These are phyloP conservation scores for Quercus dentata DNA, from an alignment of 306 rosid species.

Conservation along the genomic window DNA sequence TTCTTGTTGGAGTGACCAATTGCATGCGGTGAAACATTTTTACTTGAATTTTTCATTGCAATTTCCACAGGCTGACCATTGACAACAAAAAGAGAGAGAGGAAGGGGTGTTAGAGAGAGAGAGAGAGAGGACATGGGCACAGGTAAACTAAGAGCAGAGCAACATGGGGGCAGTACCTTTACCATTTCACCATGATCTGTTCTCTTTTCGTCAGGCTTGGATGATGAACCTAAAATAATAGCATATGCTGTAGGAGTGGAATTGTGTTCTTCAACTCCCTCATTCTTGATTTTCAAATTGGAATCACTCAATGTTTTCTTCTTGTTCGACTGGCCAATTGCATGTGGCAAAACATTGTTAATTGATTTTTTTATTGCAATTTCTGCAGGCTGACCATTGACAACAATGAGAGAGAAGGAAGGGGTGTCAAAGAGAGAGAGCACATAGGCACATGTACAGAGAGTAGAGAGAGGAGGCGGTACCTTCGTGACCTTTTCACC, in stretches of 20 bases:
- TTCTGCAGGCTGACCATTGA: constrained; percentile 16
- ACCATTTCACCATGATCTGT: background rate
- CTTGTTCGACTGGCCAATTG: constrained; percentile 4
- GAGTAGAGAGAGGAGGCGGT: constrained; percentile 1
- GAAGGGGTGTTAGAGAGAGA: constrained; percentile 2
- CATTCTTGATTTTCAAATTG: background rate
- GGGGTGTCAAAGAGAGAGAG: background rate
- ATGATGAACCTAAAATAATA: constrained; percentile 4
- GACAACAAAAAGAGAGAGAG: background rate
- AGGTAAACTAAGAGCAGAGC: background rate
- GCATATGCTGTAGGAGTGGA: background rate
- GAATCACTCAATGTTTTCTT: constrained; percentile 6
- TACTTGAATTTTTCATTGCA: constrained; percentile 24
- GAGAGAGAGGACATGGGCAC: background rate
- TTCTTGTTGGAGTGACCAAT: constrained; percentile 33
- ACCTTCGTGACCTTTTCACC: constrained; percentile 7
- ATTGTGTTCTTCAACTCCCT: constrained; percentile 18
- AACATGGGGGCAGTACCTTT: constrained; percentile 6
- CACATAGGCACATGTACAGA: background rate
- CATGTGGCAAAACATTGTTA: background rate
- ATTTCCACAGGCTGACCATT: constrained; percentile 18
- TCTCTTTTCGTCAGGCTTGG: constrained; percentile 9
- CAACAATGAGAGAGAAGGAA: background rate
- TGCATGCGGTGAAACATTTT: constrained; percentile 9
- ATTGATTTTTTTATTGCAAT: background rate